Base-by-base conservation (phyloP, 306 rosid species). In the Lathyrus oleraceus region DNA sequence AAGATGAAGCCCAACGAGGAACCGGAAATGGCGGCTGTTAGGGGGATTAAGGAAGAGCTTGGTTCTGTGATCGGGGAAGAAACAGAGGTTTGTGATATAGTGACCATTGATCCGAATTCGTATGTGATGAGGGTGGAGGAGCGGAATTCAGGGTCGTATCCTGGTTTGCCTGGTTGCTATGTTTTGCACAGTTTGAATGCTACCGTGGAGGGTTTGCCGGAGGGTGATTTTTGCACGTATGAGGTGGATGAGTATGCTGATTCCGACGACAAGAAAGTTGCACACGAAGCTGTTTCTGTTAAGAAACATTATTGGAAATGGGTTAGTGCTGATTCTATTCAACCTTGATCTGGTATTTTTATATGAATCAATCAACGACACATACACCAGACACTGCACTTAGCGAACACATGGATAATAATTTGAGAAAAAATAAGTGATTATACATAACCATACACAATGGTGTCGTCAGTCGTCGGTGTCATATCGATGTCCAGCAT, bases 231-330 rank as follows among this genome's bases (percentile, higher is more conserved):
- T 76, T 86, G 85, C 70, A 94, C 97, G 5, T 83, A 57, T 63
- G 99, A 94, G 82, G 83, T 80, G 0, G 88, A 83, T 11, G 98
- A 94, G 79, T 87, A 90, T 56, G 61, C 2, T 1, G 78, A 64
- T 19, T 59, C 45, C 11, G 88, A 76, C 1, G 86, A 79, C 10
- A 78, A 72, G n/a, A 73, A 53, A 8, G 59, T 80, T 57, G 91
- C 90, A 0, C 63, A 80, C 16, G 57, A 78, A 20, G 97, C 97
- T 16, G 87, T 94, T 13, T 86, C 92, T 63, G 96, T 88, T 2
- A 94, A 83, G 89, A 94, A 83, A 84, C 99, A 94, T 83, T 87
- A 79, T 75, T 94, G 99, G 99, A 85, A 79, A 39, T 94, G 99
- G 99, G 91, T 94, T 81, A 84, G 85, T 78, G 27, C 83, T 53